Evolutionary conservation across 2,329 filamentous ascomycete genomes (phyloP).

Genomic region (Hirsutella rhossiliensis): DNA sequence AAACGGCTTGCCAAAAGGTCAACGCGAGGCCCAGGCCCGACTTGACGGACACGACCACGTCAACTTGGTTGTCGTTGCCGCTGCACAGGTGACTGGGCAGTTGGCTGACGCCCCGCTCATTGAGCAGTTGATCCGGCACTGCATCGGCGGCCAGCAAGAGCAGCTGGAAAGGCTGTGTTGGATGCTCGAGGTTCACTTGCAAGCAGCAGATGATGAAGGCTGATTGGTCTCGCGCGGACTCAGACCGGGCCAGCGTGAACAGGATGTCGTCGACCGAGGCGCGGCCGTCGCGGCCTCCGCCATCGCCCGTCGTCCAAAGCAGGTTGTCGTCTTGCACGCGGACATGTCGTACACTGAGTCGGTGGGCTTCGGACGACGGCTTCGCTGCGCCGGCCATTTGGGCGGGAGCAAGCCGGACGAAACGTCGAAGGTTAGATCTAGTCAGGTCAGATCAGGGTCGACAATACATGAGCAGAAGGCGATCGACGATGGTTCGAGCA

Average conservation of each 20-base stretch:
- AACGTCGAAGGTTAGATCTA: too few relatives aligned
- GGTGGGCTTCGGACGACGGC: neutral
- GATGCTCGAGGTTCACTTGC: slow-evolving; percentile 17
- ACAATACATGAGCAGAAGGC: too few relatives aligned
- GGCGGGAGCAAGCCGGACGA: too few relatives aligned
- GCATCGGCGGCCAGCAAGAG: slow-evolving; percentile 15
- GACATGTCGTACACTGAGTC: slow-evolving; percentile 8
- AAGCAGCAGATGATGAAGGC: slow-evolving; percentile 25
- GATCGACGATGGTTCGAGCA: too few relatives aligned
- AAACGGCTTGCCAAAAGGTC: slow-evolving; percentile 39
- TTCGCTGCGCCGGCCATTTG: neutral
- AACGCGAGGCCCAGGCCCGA: slow-evolving; percentile 51
- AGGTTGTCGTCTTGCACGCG: slow-evolving; percentile 12
- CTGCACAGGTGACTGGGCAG: slow-evolving; percentile 26
- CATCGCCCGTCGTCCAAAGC: slow-evolving; percentile 13
- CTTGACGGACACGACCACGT: slow-evolving; percentile 54
- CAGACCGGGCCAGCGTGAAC: slow-evolving; percentile 10
- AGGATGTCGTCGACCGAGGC: slow-evolving; percentile 15
- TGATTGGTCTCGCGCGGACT: neutral
- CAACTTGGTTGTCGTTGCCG: slow-evolving; percentile 22
- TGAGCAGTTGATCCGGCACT: slow-evolving; percentile 24
- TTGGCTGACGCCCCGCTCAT: slow-evolving; percentile 20
- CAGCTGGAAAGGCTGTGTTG: slow-evolving; percentile 14
- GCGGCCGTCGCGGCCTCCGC: slow-evolving; percentile 6
- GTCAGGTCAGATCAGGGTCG: too few relatives aligned